These are phyloP conservation scores for Cyclanthera cordifolia DNA, from an alignment of 306 rosid species.

Conservation along the genomic window DNA sequence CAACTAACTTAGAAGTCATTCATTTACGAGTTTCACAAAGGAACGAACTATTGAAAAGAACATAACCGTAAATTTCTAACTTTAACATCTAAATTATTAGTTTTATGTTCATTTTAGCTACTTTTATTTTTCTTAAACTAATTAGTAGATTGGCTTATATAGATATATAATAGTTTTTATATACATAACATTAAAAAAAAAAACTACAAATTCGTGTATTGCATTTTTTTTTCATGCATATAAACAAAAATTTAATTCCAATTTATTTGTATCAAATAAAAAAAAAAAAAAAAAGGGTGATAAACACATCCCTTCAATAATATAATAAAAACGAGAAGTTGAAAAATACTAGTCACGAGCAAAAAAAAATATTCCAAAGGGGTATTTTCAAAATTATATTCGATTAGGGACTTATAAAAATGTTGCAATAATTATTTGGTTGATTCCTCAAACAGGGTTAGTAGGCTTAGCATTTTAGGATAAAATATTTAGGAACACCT, in stretches of 20 bases:
- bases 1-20: too few relatives aligned
- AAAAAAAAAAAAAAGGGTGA: not conserved
- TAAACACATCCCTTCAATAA: not conserved
- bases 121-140: too few relatives aligned
- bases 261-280: not conserved
- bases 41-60: too few relatives aligned
- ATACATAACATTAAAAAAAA: not conserved
- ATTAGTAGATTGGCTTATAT: not conserved
- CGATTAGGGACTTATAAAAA: not conserved
- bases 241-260: not conserved
- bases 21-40: too few relatives aligned
- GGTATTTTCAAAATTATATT: not conserved
- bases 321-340: not conserved
- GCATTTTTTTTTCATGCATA: not conserved
- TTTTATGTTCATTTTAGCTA: not conserved
- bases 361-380: not conserved
- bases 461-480: not conserved
- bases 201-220: not conserved
- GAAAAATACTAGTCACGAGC: constrained; percentile 4
- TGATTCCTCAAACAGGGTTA: not conserved
- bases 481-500: not conserved
- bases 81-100: too few relatives aligned
- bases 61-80: too few relatives aligned
- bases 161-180: too few relatives aligned
- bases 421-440: not conserved